Conservation (phyloP, 108 stramenopile species). For the Cyclotella kingstonii region DNA sequence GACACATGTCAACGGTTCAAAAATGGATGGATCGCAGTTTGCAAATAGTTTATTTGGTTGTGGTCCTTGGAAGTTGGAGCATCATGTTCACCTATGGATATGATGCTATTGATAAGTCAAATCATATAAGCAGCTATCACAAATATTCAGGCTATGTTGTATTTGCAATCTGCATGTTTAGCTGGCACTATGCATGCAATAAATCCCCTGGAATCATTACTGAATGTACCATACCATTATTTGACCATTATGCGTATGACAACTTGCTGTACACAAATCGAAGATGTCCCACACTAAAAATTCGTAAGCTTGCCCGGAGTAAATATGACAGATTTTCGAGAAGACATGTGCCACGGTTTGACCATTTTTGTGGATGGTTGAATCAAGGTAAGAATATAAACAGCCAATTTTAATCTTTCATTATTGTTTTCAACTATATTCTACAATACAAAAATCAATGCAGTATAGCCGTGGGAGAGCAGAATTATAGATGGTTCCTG, state of each 20-base stretch:
- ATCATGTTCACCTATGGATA: constrained; percentile 72
- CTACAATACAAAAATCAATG: too few species aligned
- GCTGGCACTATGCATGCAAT: constrained; percentile 58
- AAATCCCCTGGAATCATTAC: constrained; percentile 71
- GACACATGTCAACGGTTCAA: not conserved
- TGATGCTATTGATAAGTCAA: constrained; percentile 53
- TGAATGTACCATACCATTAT: constrained; percentile 46
- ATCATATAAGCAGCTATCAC: constrained; percentile 52
- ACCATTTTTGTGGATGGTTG: constrained; percentile 91
- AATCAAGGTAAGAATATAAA: constrained; percentile 39
- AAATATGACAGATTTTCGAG: constrained; percentile 81
- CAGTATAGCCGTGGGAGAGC: constrained; percentile 85
- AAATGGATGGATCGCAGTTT: constrained; percentile 24
- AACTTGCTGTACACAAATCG: constrained; percentile 62
- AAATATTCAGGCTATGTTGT: constrained; percentile 63
- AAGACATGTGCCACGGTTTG: constrained; percentile 70
- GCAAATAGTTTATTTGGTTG: constrained; percentile 41
- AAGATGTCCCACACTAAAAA: constrained; percentile 60
- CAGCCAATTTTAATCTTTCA: too few species aligned
- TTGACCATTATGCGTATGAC: constrained; percentile 85
- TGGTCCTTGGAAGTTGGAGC: constrained; percentile 76
- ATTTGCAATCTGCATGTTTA: constrained; percentile 66
- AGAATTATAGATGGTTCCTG: constrained; percentile 88
- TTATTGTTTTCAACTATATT: too few species aligned
- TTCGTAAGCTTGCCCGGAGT: constrained; percentile 69